These are phyloP conservation scores for Hyaloscypha finlandica DNA, from an alignment of 495 filamentous ascomycete species.

Conservation along the genomic window DNA sequence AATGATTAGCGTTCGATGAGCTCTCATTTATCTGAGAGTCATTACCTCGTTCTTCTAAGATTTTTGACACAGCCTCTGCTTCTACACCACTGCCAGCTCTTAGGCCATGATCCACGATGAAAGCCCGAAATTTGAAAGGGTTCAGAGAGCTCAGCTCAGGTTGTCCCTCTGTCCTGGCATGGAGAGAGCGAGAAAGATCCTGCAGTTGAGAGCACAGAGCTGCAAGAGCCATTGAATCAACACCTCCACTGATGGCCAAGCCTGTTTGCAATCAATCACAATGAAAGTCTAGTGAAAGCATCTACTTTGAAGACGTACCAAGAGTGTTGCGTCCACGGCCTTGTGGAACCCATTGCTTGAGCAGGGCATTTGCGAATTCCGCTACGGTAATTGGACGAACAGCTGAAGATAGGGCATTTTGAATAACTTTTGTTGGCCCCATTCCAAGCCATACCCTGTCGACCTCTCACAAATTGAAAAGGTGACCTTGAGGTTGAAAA, in stretches of 20 bases:
- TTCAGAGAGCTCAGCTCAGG: neutral
- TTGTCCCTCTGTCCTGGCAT: neutral
- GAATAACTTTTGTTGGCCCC: neutral
- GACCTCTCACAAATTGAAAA: neutral
- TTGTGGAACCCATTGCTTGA: neutral
- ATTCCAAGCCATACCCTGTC: neutral
- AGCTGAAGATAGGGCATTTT: neutral
- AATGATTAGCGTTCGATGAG: neutral
- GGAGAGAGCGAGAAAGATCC: neutral
- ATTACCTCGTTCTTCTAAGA: slow-evolving; percentile 44
- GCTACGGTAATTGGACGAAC: slow-evolving; percentile 9
- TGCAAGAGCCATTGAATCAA: slow-evolving; percentile 95
- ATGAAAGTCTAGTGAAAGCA: neutral
- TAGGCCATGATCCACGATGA: slow-evolving; percentile 80
- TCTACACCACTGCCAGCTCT: slow-evolving; percentile 69
- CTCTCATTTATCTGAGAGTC: neutral
- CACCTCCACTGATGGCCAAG: slow-evolving; percentile 87
- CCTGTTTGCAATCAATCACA: slow-evolving; percentile 44
- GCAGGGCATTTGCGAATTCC: slow-evolving; percentile 23
- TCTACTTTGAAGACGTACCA: neutral
- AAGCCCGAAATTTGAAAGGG: slow-evolving; percentile 51
- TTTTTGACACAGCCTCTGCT: slow-evolving; percentile 58
- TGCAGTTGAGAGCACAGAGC: slow-evolving; percentile 61
- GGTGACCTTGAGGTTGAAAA: neutral
- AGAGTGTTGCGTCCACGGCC: neutral